These are phyloP conservation scores for Musa acuminata DNA, from an alignment of 176 grass and related monocot genomes.

Conservation along the genomic window DNA sequence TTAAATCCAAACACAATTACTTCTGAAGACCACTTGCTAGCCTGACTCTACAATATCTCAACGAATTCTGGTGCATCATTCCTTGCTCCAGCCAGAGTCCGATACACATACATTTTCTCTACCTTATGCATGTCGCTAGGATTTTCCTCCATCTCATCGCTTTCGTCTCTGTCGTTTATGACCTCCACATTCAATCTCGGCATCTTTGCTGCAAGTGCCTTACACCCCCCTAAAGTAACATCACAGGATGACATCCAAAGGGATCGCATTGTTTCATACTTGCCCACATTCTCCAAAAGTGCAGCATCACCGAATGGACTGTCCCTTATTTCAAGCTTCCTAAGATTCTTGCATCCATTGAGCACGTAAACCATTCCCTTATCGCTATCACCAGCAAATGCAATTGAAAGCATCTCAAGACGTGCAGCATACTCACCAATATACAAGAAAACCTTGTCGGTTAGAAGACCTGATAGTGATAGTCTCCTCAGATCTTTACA, in stretches of 20 bases:
- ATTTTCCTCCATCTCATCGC: not conserved
- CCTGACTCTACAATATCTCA: conserved; percentile 22
- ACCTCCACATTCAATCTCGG: conserved; percentile 51
- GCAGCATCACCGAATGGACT: conserved; percentile 42
- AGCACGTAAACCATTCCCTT: no score
- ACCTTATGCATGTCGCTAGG: conserved; percentile 25
- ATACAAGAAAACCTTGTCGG: conserved; percentile 49
- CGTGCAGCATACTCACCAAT: conserved; percentile 57
- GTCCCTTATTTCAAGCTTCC: conserved; percentile 18
- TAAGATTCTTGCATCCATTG: no score
- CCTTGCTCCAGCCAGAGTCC: conserved; percentile 43
- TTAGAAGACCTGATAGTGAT: no score
- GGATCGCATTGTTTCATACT: no score
- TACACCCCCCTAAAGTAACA: conserved; percentile 54
- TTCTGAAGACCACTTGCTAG: no score
- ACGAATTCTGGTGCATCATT: conserved; percentile 48
- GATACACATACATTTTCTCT: conserved; percentile 60
- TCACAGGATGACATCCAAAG: no score
- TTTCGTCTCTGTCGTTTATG: conserved; percentile 19
- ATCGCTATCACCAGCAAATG: conserved; percentile 14
- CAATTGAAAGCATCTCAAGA: conserved; percentile 53
- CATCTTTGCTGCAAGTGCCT: conserved; percentile 47
- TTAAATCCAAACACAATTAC: no score
- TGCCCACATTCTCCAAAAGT: conserved; percentile 35
- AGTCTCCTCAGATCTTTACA: no score